Conservation (phyloP, 1,284 basidiomycete species). For the Hortiboletus rubellus region DNA sequence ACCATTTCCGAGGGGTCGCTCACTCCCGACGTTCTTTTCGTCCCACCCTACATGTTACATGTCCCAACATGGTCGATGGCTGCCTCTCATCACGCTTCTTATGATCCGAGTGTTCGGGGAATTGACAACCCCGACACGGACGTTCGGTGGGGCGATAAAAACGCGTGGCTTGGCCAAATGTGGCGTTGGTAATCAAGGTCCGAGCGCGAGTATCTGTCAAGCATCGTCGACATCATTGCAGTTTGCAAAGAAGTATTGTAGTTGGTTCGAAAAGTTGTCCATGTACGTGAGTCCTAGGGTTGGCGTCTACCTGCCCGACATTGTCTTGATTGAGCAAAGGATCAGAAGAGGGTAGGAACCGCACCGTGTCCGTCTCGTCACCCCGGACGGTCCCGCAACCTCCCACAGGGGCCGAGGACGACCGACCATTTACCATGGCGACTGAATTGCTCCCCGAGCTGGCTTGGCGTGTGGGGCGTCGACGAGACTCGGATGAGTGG, state of each 20-base stretch:
- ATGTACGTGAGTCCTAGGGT: not conserved
- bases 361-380: not conserved
- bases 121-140: not conserved
- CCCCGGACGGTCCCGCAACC: no score
- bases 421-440: not conserved
- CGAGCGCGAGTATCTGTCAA: not conserved
- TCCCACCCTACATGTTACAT: not conserved
- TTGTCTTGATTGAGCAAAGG: not conserved
- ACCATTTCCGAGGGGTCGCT: conserved; percentile 1
- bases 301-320: not conserved
- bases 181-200: not conserved
- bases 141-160: no score
- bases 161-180: no score
- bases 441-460: no score
- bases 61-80: no score
- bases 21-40: not conserved
- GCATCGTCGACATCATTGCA: no score
- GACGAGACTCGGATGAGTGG: no score
- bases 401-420: no score
- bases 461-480: no score
- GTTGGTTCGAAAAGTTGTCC: not conserved
- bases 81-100: no score
- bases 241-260: not conserved
- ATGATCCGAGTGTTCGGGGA: not conserved
- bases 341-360: not conserved